Evolutionary conservation across 2,329 filamentous ascomycete species (phyloP).

Genomic region (Xylaria sp.): DNA sequence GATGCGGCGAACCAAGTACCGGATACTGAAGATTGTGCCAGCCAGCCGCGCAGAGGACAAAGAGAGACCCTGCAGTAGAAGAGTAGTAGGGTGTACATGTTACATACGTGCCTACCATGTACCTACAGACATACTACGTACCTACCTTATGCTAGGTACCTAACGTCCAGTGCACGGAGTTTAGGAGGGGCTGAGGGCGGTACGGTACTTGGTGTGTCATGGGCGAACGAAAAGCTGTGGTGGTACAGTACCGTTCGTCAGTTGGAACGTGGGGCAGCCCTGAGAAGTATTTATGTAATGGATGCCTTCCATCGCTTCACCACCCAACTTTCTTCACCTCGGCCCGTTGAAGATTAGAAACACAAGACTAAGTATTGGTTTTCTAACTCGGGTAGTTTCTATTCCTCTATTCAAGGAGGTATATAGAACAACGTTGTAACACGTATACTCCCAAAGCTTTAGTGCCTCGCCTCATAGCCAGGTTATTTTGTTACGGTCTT

Average conservation of each 20-base stretch:
- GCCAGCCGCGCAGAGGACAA: not conserved
- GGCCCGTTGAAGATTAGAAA: too few species aligned
- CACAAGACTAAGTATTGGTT: not conserved
- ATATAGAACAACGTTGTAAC: too few species aligned
- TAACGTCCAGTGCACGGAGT: not conserved
- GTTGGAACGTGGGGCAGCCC: not conserved
- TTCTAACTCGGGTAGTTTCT: too few species aligned
- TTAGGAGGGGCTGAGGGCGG: not conserved
- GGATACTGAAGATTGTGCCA: conserved; percentile 14
- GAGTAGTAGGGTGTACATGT: too few species aligned
- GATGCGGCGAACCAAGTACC: not conserved
- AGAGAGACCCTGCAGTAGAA: not conserved
- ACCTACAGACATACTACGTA: too few species aligned
- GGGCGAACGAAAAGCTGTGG: not conserved
- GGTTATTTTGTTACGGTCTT: too few species aligned
- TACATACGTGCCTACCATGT: too few species aligned
- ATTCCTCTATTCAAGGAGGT: too few species aligned
- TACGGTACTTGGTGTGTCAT: not conserved
- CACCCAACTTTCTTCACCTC: not conserved
- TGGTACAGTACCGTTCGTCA: not conserved
- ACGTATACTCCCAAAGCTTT: too few species aligned
- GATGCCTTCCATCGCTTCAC: not conserved
- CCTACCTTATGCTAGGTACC: too few species aligned
- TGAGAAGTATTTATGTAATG: not conserved
- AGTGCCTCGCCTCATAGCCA: too few species aligned